phyloP scores from a whole-genome alignment of 2,329 filamentous ascomycete species.

The Fusarium lateritium region DNA sequence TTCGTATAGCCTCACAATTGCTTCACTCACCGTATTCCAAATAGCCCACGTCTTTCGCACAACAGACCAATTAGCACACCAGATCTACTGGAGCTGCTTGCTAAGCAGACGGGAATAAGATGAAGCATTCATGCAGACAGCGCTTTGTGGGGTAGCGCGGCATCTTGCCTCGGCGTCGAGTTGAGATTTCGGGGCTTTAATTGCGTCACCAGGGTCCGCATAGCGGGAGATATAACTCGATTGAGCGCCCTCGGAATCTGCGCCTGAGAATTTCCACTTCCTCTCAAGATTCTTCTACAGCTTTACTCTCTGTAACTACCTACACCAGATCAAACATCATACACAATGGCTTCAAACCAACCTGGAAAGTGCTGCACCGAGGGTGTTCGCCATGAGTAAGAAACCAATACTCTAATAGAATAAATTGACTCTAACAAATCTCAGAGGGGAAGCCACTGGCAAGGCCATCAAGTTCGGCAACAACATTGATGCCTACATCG shows the following conservation, averaged over 20 bases:
- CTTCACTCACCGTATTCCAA: not conserved
- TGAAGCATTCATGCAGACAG: slow-evolving; percentile 10
- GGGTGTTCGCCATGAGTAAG: slow-evolving; percentile 69
- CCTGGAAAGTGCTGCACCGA: slow-evolving; percentile 67
- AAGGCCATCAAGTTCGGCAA: slow-evolving; percentile 61
- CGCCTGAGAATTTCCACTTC: not conserved
- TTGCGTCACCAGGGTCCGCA: slow-evolving; percentile 44
- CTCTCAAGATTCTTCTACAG: not conserved
- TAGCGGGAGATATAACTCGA: slow-evolving; percentile 30
- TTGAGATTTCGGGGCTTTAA: slow-evolving; percentile 13
- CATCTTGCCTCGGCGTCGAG: slow-evolving; percentile 12
- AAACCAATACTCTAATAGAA: slow-evolving; percentile 16
- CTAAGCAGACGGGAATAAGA: slow-evolving; percentile 15
- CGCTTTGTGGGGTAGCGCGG: slow-evolving; percentile 29
- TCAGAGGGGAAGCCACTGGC: slow-evolving; percentile 65
- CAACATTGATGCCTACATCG: slow-evolving; percentile 66
- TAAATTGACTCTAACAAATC: slow-evolving; percentile 6
- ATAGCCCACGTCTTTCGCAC: not conserved
- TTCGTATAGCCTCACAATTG: slow-evolving; percentile 2
- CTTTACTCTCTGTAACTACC: not conserved
- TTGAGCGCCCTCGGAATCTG: slow-evolving; percentile 2
- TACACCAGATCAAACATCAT: slow-evolving; percentile 1
- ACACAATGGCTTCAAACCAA: slow-evolving; percentile 67
- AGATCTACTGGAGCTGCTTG: slow-evolving; percentile 14
- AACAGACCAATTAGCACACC: slow-evolving; percentile 11